Conservation (phyloP, 2,329 filamentous ascomycete species). For the Aureobasidium sp. region DNA sequence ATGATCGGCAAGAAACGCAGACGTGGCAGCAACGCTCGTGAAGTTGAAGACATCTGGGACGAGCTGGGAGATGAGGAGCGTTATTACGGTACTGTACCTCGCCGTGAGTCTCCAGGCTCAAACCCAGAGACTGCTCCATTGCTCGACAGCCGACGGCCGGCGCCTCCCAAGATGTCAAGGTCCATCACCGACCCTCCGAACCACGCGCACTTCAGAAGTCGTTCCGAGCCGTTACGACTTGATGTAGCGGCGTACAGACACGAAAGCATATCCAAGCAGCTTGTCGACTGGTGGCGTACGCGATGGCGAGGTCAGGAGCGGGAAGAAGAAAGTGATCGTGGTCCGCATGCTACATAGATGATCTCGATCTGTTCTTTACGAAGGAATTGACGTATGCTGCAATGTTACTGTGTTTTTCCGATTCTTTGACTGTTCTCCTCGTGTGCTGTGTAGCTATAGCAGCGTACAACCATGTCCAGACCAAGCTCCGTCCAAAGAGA, state of each 20-base stretch:
- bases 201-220: slow-evolving; percentile 7
- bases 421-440: background rate
- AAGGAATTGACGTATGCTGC: background rate
- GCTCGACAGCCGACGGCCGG: background rate
- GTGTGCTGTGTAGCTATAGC: background rate
- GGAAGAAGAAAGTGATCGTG: slow-evolving; percentile 1
- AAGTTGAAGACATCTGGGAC: slow-evolving; percentile 77
- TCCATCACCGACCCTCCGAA: background rate
- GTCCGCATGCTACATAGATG: background rate
- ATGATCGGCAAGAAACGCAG: slow-evolving; percentile 9
- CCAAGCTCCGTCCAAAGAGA: too few species aligned
- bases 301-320: slow-evolving; percentile 12
- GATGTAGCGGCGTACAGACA: slow-evolving; percentile 11
- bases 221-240: slow-evolving; percentile 1
- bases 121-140: background rate
- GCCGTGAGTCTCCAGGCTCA: background rate
- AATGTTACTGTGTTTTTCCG: background rate
- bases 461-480: too few species aligned
- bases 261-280: slow-evolving; percentile 5
- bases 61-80: slow-evolving; percentile 60
- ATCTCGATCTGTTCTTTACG: background rate
- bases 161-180: background rate
- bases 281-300: slow-evolving; percentile 16
- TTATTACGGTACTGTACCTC: slow-evolving; percentile 30
- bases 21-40: slow-evolving; percentile 41